Conservation (phyloP, 495 filamentous ascomycete genomes). For the Lasiosphaeria miniovina region DNA sequence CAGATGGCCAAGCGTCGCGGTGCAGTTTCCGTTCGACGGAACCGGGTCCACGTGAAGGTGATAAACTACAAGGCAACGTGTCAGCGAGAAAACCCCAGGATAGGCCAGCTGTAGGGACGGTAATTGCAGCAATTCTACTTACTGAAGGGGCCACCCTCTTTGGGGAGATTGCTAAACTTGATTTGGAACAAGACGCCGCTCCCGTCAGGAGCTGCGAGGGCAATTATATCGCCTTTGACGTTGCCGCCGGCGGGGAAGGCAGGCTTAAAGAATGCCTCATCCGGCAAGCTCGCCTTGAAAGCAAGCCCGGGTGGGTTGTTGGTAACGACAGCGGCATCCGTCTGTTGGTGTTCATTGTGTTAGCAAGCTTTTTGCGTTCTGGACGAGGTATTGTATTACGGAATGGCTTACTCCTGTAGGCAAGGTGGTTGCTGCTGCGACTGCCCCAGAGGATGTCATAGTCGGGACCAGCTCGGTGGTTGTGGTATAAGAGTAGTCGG, state of each 20-base stretch:
- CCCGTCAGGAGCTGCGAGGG: constrained; percentile 52
- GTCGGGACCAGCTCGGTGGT: constrained; percentile 7
- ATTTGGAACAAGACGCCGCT: constrained; percentile 62
- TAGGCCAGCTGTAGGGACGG: background rate
- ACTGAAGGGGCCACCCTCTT: constrained; percentile 67
- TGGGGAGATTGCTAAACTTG: constrained; percentile 63
- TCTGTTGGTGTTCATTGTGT: constrained; percentile 32
- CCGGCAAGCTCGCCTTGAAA: constrained; percentile 60
- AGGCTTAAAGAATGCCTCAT: constrained; percentile 44
- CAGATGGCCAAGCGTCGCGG: constrained; percentile 60
- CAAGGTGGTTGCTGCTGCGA: background rate
- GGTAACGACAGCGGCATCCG: constrained; percentile 54
- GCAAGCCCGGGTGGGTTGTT: constrained; percentile 60
- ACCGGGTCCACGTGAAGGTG: constrained; percentile 78
- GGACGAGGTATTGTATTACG: background rate
- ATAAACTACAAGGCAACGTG: constrained; percentile 55
- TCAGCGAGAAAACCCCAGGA: constrained; percentile 1
- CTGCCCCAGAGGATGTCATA: constrained; percentile 6
- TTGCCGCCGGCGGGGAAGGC: constrained; percentile 50
- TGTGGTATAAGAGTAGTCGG: too few species aligned
- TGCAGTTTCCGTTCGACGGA: constrained; percentile 75
- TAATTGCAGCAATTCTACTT: constrained; percentile 32
- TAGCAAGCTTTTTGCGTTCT: constrained; percentile 20
- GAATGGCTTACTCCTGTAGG: background rate
- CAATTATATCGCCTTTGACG: constrained; percentile 60